Evolutionary conservation across 2,329 filamentous ascomycete species (phyloP), one percentile per base, ranked within the genome.

Genomic region (Sarocladiaceae sp.): DNA sequence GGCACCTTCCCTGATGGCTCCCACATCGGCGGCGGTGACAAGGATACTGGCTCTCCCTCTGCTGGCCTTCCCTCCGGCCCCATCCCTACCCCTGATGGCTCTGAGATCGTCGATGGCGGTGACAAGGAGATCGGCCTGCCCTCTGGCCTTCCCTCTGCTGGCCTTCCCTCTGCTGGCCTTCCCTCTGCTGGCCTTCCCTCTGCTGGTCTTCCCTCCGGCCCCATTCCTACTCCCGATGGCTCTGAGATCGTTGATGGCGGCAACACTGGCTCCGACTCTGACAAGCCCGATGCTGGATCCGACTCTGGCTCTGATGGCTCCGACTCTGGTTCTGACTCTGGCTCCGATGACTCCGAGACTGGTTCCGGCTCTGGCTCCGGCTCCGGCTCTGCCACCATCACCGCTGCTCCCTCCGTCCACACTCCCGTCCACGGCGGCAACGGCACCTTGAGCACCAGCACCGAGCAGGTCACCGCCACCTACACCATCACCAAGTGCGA

Each of bases 401-500:
- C 49, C 21, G 27, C n/a, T 37, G 24, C 43, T 34, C 34, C 48
- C 15, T 31, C 39, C 16, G 18, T 33, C 16, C 12, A 3, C 23
- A 45, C 47, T 12, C 49, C 50, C 18, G 45, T 42, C 40, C 45
- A 42, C 4, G 49, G 53, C 29, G 47, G 33, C 23, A 41, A 33
- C 23, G 40, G 40, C 40, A 21, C 40, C 10, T 29, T 52, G 23
- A 45, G 52, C 23, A 55, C 53, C 43, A 51, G 51, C 47, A 57
- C 55, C n/a, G 27, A 52, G 4, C 50, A 35, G 7, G 51, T 51
- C 19, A 58, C 57, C 21, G 51, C 51, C n/a, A 47, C 47, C 15
- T 59, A 56, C 51, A 58, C 57, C 20, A 48, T 67, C 26, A 68
- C 65, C 18, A 57, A 55, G 45, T 68, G 65, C 46, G 62, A 59